Base-by-base conservation (phyloP, 2,329 filamentous ascomycete genomes). In the Penicillium sp. region DNA sequence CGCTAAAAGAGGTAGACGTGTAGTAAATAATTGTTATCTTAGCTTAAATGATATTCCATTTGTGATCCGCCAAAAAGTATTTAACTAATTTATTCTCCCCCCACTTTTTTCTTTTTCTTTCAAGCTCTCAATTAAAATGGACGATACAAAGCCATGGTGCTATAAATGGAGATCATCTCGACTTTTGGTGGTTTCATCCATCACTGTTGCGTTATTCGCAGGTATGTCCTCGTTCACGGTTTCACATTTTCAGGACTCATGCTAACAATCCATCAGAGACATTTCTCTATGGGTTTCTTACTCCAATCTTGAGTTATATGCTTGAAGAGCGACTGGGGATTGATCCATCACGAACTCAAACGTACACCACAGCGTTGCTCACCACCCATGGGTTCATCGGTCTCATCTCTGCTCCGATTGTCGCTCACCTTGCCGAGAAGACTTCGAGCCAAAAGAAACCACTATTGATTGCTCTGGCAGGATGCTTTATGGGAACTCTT, bases 221-320 rank as follows among this genome's bases (percentile, higher is more conserved):
- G 55, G 55, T 57, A 35, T 19, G 53, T 53, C 2, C 4, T 3
- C 22, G 22, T 22, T 22, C 4, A 22, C 4, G 4, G 25, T 28
- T 28, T 44, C 38, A 45, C 9, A n/a, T 33, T 16, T 19, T 14
- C 19, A 10, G 9, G 28, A 55, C 26, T 51, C 52, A 50, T 35
- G 9, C 38, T 50, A 31, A 55, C 35, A 31, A 25, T 19, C 16
- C 16, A 16, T 35, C 22, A 67, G 65, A 67, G 26, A 61, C 50
- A 14, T 65, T 69, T 22, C 56, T 68, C 0, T 69, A 65, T 26
- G 55, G 56, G 2, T 67, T 65, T 30, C 30, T 69, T 2, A 60
- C 68, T 4, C 67, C 67, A 0, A 66, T 69, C n/a, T 52, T 70
- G 9, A 37, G 48, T 0, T 62, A 60, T 31, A 67, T 69, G 50